A percentile compares a stretch with the other conserved stretches of the same genome.
Evolutionary conservation across 2,329 filamentous ascomycete species (phyloP).

Genomic region (Fragosphaeria purpurea): DNA sequence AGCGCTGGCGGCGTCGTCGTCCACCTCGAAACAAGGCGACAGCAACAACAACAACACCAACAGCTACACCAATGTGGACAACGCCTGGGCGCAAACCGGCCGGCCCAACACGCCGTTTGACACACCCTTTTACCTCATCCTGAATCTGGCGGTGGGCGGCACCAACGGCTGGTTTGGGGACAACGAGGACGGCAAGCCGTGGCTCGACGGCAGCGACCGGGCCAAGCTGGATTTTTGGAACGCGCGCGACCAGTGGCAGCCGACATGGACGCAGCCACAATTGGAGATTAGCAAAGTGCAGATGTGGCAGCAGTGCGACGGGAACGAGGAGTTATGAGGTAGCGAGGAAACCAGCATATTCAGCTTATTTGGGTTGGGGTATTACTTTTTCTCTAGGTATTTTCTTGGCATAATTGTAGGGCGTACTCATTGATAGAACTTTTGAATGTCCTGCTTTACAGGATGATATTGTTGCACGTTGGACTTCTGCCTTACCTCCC

Average conservation of each 20-base stretch:
- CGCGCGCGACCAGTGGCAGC: constrained; percentile 52
- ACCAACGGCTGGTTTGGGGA: constrained; percentile 82
- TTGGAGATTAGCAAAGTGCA: constrained; percentile 61
- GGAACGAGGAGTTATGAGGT: constrained; percentile 39
- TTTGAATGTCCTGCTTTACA: no score
- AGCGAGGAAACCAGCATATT: not conserved
- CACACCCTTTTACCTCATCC: constrained; percentile 62
- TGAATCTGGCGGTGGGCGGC: constrained; percentile 66
- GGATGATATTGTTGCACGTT: no score
- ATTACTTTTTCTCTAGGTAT: no score
- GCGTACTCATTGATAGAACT: no score
- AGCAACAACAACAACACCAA: no score
- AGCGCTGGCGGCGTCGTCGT: constrained; percentile 22
- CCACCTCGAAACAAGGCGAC: constrained; percentile 19
- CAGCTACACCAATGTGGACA: constrained; percentile 55
- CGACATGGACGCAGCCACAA: constrained; percentile 60
- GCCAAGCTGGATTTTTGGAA: constrained; percentile 73
- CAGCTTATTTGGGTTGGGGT: no score
- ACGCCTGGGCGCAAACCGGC: constrained; percentile 55
- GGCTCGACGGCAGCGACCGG: constrained; percentile 58
- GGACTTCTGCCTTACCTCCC: no score
- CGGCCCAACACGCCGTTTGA: constrained; percentile 62
- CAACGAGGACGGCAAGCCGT: constrained; percentile 61
- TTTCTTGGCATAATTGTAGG: no score
- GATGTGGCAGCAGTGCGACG: constrained; percentile 62